Percentiles rank a stretch among this genome's conserved stretches.
phyloP scores from a whole-genome alignment of 2,329 filamentous ascomycete species.

The Neurospora sp. region DNA sequence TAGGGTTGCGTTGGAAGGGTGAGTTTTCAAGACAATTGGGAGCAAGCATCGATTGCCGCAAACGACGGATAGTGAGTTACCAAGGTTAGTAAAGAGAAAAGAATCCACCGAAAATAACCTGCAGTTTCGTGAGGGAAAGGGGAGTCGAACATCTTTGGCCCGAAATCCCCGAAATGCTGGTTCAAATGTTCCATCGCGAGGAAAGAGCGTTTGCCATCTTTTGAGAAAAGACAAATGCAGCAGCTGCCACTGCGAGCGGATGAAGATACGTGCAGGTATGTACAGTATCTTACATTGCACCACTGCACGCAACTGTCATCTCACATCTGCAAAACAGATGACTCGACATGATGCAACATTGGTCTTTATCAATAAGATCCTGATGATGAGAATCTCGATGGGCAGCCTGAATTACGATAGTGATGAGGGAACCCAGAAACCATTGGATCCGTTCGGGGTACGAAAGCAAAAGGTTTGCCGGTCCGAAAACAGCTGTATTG shows the following conservation, averaged over 20 bases:
- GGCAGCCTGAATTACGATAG: neutral
- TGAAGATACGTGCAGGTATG: neutral
- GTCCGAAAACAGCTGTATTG: neutral
- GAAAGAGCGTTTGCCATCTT: neutral
- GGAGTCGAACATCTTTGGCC: neutral
- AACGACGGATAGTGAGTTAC: neutral
- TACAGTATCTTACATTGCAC: neutral
- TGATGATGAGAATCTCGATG: neutral
- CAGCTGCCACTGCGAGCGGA: neutral
- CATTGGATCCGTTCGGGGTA: neutral
- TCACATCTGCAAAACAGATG: neutral
- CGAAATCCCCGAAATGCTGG: neutral
- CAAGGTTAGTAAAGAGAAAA: too few species aligned
- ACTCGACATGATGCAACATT: neutral
- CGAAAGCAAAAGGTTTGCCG: neutral
- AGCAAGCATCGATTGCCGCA: neutral
- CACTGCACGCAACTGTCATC: neutral
- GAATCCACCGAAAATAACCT: neutral
- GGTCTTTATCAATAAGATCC: neutral
- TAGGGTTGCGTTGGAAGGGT: neutral
- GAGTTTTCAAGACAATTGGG: neutral
- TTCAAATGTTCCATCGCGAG: neutral
- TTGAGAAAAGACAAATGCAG: neutral
- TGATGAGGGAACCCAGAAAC: too few species aligned
- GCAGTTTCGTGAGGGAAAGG: neutral